Percentiles rank a stretch among this genome's conserved stretches.
phyloP scores from a whole-genome alignment of 495 filamentous ascomycete genomes.

The Pyrenopolyporus hunteri region DNA sequence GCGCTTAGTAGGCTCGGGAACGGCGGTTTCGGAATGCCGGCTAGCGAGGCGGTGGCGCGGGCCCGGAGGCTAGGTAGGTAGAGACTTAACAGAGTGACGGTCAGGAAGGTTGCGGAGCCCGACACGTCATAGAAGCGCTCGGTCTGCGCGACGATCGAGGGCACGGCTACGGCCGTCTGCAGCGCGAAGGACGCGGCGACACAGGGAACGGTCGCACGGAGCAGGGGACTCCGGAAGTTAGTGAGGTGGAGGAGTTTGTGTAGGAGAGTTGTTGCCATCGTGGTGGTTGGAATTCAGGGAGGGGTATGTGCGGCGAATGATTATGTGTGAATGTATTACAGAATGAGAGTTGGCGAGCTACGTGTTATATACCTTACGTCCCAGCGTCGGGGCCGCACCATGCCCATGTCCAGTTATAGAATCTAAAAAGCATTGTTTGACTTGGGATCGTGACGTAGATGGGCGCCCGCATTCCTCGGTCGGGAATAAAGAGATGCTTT shows the following conservation, averaged over 20 bases:
- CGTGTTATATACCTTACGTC: not conserved
- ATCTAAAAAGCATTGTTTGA: not conserved
- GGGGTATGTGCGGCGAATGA: not conserved
- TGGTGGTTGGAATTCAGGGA: not conserved
- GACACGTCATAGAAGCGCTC: slow-evolving; percentile 71
- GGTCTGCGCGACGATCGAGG: slow-evolving; percentile 61
- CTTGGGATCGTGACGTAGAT: slow-evolving; percentile 27
- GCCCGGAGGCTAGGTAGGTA: slow-evolving; percentile 64
- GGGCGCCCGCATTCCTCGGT: slow-evolving; percentile 5
- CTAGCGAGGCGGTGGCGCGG: slow-evolving; percentile 46
- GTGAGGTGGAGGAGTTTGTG: slow-evolving; percentile 59
- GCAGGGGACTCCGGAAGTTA: slow-evolving; percentile 63
- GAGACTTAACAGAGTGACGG: slow-evolving; percentile 61
- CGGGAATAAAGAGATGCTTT: not conserved
- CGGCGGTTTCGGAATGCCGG: slow-evolving; percentile 48
- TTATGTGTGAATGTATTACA: not conserved
- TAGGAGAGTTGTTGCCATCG: slow-evolving; percentile 53
- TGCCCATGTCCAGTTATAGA: not conserved
- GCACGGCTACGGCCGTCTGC: slow-evolving; percentile 62
- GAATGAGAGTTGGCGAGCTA: not conserved
- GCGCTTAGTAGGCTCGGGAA: slow-evolving; percentile 54
- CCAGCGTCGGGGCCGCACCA: no score
- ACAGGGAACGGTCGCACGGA: slow-evolving; percentile 63
- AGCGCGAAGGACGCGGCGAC: slow-evolving; percentile 62
- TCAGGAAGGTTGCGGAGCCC: slow-evolving; percentile 65